Evolutionary conservation across 148 eudicot species (phyloP).

Genomic region (Polygonum maritimum): DNA sequence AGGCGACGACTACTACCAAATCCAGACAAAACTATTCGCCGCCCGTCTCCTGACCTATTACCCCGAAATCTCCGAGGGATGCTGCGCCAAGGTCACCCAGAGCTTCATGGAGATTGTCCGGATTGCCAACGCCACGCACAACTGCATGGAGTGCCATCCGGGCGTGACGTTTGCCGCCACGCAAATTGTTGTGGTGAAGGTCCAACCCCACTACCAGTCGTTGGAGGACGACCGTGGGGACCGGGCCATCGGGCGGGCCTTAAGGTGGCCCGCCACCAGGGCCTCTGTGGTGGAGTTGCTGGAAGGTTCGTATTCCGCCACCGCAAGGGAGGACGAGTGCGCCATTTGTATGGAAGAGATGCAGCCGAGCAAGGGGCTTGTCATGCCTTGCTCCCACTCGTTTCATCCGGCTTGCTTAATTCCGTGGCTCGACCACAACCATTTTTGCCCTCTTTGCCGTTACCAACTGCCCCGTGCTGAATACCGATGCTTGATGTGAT

Average conservation of each 20-base stretch:
- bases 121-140: background rate
- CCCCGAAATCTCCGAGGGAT: background rate
- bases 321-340: background rate
- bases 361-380: background rate
- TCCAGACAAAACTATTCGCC: background rate
- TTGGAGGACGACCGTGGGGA: background rate
- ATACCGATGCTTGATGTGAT: too few species aligned
- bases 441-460: background rate
- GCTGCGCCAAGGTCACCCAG: background rate
- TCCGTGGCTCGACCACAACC: background rate
- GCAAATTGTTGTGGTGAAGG: background rate
- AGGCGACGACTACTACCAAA: background rate
- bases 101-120: background rate
- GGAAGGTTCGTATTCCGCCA: background rate
- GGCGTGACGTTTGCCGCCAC: background rate
- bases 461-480: background rate
- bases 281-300: background rate
- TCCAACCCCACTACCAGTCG: background rate
- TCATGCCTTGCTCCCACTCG: background rate
- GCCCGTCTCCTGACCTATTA: background rate
- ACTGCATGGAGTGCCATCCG: background rate
- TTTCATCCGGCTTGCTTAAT: background rate
- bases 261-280: background rate
- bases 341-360: background rate
- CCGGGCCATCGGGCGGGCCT: background rate